Conservation (phyloP, 176 grass and related monocot species). For the Leersia perrieri region DNA sequence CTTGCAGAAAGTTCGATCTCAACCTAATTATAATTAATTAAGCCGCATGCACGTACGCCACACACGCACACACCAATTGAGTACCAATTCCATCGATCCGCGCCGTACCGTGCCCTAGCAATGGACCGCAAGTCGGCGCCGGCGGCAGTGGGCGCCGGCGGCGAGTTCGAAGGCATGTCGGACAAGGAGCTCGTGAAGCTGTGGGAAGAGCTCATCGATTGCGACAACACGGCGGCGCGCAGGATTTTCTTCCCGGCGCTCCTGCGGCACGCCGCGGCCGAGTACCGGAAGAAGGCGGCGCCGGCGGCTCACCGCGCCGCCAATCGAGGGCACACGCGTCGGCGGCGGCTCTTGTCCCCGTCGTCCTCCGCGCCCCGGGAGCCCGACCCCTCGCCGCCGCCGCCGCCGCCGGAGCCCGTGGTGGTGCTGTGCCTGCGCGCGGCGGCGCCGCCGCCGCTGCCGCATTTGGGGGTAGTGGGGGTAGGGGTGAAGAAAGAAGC, state of each 20-base stretch:
- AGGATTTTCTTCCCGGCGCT: not conserved
- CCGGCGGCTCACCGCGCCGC: too few species aligned
- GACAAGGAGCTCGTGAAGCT: not conserved
- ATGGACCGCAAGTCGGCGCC: not conserved
- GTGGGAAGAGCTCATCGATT: constrained; percentile 2
- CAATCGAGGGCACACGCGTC: not conserved
- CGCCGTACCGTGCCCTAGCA: too few species aligned
- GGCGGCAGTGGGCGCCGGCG: not conserved
- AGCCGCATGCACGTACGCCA: too few species aligned
- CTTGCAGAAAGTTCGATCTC: too few species aligned
- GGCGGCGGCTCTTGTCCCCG: not conserved
- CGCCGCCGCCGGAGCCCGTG: not conserved
- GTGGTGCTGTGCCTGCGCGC: not conserved
- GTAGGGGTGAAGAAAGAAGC: not conserved
- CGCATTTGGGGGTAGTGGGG: not conserved
- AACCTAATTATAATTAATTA: too few species aligned
- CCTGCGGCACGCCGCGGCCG: not conserved
- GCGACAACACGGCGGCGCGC: not conserved
- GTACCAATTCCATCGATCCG: too few species aligned
- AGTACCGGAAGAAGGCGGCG: not conserved
- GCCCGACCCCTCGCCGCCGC: too few species aligned
- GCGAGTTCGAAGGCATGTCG: not conserved
- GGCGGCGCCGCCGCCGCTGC: not conserved
- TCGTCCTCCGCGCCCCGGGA: not conserved
- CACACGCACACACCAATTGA: too few species aligned